Evolutionary conservation across 441 rosid genomes (phyloP).

Genomic region (Theobroma grandiflorum): DNA sequence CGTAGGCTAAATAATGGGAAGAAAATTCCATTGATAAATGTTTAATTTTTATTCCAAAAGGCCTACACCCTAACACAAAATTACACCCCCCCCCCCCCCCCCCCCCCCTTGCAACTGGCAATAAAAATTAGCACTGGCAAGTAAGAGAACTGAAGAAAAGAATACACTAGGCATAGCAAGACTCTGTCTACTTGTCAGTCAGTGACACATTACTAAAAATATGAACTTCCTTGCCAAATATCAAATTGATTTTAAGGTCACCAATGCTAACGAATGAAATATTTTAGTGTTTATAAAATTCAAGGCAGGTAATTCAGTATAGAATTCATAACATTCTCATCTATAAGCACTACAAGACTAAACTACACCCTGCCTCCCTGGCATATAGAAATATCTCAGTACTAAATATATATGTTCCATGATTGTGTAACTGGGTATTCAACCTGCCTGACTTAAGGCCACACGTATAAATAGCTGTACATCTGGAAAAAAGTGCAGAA

Average conservation of each 20-base stretch:
- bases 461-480: not conserved
- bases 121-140: not conserved
- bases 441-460: not conserved
- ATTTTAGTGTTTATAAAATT: not conserved
- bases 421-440: not conserved
- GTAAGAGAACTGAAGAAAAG: not conserved
- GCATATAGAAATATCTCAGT: not conserved
- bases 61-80: not conserved
- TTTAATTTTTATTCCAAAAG: not conserved
- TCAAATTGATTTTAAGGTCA: not conserved
- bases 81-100: not conserved
- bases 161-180: not conserved
- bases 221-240: not conserved
- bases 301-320: constrained; percentile 5
- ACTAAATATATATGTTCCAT: not conserved
- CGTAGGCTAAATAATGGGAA: not conserved
- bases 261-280: not conserved
- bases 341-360: constrained; percentile 1
- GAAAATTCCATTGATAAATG: not conserved
- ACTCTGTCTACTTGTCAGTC: not conserved
- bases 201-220: not conserved
- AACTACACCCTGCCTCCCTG: not conserved
- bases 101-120: not conserved
- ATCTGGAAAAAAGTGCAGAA: not conserved
- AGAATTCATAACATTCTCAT: not conserved